phyloP scores from a whole-genome alignment of 495 filamentous ascomycete species.

The Penicillium herquei region DNA sequence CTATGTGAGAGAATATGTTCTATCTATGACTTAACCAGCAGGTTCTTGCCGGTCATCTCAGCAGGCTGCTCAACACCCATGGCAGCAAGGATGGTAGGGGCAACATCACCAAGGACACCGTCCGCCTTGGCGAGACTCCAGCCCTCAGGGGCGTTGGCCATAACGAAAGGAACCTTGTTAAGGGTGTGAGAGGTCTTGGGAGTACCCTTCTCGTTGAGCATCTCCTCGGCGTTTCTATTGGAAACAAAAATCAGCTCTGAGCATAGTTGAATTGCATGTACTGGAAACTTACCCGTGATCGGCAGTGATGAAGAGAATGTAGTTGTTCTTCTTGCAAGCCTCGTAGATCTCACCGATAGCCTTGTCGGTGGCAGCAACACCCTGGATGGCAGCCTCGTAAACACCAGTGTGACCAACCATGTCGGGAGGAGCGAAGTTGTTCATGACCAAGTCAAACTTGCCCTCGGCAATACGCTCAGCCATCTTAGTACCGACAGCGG shows the following conservation, averaged over 20 bases:
- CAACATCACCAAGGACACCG: slow-evolving; percentile 93
- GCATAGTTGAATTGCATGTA: slow-evolving; percentile 13
- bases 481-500: slow-evolving; percentile 81
- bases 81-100: slow-evolving; percentile 81
- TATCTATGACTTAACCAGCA: slow-evolving; percentile 67
- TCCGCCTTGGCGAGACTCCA: slow-evolving; percentile 82
- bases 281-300: slow-evolving; percentile 73
- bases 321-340: slow-evolving; percentile 86
- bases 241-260: neutral
- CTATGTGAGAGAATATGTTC: slow-evolving; percentile 6
- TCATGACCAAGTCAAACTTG: slow-evolving; percentile 95
- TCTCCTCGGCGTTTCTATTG: slow-evolving; percentile 86
- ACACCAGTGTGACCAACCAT: slow-evolving; percentile 99
- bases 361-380: slow-evolving; percentile 80
- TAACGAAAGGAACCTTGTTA: slow-evolving; percentile 95
- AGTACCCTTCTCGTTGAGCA: slow-evolving; percentile 91
- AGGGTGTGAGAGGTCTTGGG: slow-evolving; percentile 98
- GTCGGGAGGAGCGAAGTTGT: slow-evolving; percentile 98
- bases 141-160: slow-evolving; percentile 91
- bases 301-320: slow-evolving; percentile 88
- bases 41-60: slow-evolving; percentile 85
- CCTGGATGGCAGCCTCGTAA: slow-evolving; percentile 91
- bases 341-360: slow-evolving; percentile 91
- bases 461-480: slow-evolving; percentile 75
- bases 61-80: slow-evolving; percentile 89